Conservation (phyloP, 805 yeast genomes). For the Candida caryicola region DNA sequence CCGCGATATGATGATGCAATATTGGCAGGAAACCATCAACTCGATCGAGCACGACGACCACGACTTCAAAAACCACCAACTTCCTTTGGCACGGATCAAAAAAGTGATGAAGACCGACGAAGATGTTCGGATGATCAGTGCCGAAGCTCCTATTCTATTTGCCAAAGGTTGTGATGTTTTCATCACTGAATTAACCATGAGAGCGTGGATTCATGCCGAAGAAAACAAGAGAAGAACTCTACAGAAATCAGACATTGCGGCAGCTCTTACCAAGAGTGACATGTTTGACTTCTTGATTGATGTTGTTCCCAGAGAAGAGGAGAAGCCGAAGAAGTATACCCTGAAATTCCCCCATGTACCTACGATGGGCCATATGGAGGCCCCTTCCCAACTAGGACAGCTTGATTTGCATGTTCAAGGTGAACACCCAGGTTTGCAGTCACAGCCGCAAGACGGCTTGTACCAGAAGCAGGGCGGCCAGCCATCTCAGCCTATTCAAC, state of each 20-base stretch:
- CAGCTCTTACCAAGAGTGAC: constrained; percentile 89
- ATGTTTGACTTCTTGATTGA: constrained; percentile 97
- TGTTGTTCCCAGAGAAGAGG: constrained; percentile 89
- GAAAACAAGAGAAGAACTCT: constrained; percentile 92
- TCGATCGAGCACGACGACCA: constrained; percentile 84
- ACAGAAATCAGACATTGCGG: constrained; percentile 92
- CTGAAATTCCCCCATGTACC: not conserved
- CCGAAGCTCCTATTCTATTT: constrained; percentile 96
- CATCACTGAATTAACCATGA: constrained; percentile 94
- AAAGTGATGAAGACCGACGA: constrained; percentile 98
- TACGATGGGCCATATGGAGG: not conserved
- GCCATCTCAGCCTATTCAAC: not conserved
- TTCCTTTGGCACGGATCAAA: constrained; percentile 93
- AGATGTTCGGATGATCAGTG: constrained; percentile 95
- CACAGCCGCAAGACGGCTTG: not conserved
- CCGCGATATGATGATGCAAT: constrained; percentile 86
- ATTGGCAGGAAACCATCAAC: constrained; percentile 96
- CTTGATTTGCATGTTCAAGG: not conserved
- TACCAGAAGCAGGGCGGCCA: not conserved
- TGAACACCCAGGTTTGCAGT: not conserved
- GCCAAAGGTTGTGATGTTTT: constrained; percentile 98
- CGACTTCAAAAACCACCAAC: constrained; percentile 89
- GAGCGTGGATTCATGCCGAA: constrained; percentile 99
- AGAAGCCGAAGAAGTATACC: constrained; percentile 46
- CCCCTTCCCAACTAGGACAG: not conserved